phyloP scores from a whole-genome alignment of 441 rosid species.

The Pelargonium fulgidum region DNA sequence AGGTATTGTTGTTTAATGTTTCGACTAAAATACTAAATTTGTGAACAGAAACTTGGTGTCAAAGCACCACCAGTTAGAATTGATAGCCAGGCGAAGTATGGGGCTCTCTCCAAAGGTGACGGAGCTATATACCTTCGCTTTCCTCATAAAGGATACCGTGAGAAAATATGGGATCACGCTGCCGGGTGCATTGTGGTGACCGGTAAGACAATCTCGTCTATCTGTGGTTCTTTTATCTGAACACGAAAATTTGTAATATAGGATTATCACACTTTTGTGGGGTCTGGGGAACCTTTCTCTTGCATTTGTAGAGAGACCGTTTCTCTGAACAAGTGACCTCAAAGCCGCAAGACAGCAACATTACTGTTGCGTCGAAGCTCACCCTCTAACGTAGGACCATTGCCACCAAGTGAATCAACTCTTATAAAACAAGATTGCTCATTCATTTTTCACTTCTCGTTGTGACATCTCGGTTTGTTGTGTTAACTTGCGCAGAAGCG shows the following conservation, averaged over 20 bases:
- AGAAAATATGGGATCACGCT: conserved; percentile 96
- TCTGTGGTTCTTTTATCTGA: conserved; percentile 4
- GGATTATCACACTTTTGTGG: too few relatives aligned
- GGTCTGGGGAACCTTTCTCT: too few relatives aligned
- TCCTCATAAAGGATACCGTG: conserved; percentile 71
- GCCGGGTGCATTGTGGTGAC: conserved; percentile 80
- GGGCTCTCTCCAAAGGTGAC: conserved; percentile 79
- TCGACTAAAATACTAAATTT: conserved; percentile 12
- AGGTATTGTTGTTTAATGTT: background rate
- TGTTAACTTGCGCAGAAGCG: conserved; percentile 59
- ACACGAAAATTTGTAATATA: too few relatives aligned
- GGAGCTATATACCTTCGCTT: conserved; percentile 88
- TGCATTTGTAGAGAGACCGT: too few relatives aligned
- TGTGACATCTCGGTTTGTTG: background rate
- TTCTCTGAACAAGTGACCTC: too few relatives aligned
- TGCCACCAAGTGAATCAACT: background rate
- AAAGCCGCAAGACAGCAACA: too few relatives aligned
- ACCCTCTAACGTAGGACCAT: background rate
- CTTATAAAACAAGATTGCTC: background rate
- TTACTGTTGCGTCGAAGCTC: too few relatives aligned
- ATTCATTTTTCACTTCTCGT: background rate
- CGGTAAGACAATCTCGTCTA: conserved; percentile 37
- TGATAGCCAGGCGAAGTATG: conserved; percentile 95
- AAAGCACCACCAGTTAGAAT: conserved; percentile 83
- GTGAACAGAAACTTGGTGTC: conserved; percentile 74